Percentiles rank a stretch among this genome's conserved stretches.
These are phyloP conservation scores for Pulveroboletus sp. DNA, from an alignment of 768 basidiomycete genomes.

Conservation along the genomic window DNA sequence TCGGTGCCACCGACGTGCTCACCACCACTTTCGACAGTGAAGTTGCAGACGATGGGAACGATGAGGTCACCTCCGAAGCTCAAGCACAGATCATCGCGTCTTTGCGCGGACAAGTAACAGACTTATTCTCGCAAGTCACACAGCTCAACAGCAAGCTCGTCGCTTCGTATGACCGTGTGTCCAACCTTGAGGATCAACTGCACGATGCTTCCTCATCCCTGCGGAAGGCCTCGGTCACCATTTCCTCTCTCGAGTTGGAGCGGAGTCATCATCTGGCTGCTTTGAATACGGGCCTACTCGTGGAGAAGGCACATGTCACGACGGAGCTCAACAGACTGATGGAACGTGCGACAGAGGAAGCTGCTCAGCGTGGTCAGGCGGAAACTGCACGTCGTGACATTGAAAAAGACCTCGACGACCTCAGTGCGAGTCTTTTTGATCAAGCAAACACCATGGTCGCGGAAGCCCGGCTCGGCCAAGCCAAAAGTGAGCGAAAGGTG, in stretches of 20 bases:
- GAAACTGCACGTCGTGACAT: conserved; percentile 78
- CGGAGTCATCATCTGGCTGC: conserved; percentile 84
- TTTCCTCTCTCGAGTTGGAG: conserved; percentile 80
- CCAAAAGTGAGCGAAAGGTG: conserved; percentile 69
- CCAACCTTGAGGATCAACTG: conserved; percentile 87
- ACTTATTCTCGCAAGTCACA: conserved; percentile 85
- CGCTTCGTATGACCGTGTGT: conserved; percentile 84
- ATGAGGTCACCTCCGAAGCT: conserved; percentile 49
- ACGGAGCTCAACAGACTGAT: conserved; percentile 89
- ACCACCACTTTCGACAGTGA: conserved; percentile 1
- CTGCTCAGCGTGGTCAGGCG: conserved; percentile 84
- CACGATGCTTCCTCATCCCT: conserved; percentile 60
- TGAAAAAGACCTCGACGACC: conserved; percentile 91
- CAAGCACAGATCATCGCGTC: conserved; percentile 81
- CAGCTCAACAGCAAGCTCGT: conserved; percentile 93
- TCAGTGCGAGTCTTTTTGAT: conserved; percentile 83
- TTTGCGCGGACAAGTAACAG: conserved; percentile 74
- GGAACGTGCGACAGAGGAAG: conserved; percentile 94
- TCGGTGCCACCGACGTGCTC: conserved; percentile 1
- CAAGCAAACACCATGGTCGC: conserved; percentile 99
- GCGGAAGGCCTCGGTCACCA: conserved; percentile 56
- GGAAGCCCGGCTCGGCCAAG: conserved; percentile 68
- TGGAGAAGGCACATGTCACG: conserved; percentile 88
- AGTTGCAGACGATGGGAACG: conserved; percentile 14
- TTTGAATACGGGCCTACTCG: conserved; percentile 85